phyloP scores from a whole-genome alignment of 2,329 filamentous ascomycete species.

The Aspergillus proliferans region DNA sequence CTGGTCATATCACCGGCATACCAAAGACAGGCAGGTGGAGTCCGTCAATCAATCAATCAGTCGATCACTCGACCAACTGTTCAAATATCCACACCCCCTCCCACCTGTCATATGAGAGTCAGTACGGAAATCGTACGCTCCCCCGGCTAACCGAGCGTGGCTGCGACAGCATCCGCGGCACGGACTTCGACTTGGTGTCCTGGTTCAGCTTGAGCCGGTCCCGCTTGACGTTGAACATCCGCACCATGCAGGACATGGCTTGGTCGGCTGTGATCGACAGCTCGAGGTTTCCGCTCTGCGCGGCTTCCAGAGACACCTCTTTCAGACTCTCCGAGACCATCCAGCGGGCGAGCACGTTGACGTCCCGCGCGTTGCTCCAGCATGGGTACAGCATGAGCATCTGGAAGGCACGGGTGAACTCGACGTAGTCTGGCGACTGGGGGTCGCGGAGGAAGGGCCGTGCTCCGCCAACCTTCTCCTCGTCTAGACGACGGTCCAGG shows the following conservation, averaged over 20 bases:
- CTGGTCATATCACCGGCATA: not conserved
- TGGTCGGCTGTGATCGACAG: slow-evolving; percentile 12
- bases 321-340: slow-evolving; percentile 12
- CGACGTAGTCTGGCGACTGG: slow-evolving; percentile 8
- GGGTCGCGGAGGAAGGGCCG: slow-evolving; percentile 11
- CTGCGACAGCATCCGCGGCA: slow-evolving; percentile 14
- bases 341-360: slow-evolving; percentile 13
- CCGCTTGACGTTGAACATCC: slow-evolving; percentile 14
- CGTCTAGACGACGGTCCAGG: slow-evolving; percentile 11
- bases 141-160: slow-evolving; percentile 6
- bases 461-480: slow-evolving; percentile 8
- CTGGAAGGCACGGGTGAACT: slow-evolving; percentile 16
- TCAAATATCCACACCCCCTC: no score
- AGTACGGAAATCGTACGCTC: slow-evolving; percentile 11
- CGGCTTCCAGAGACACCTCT: slow-evolving; percentile 10
- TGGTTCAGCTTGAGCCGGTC: slow-evolving; percentile 14
- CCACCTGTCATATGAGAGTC: not conserved
- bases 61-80: not conserved
- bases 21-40: no score
- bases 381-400: slow-evolving; percentile 17
- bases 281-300: not conserved
- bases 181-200: slow-evolving; percentile 12
- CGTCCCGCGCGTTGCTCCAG: slow-evolving; percentile 15
- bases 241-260: slow-evolving; percentile 14
- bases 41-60: not conserved